phyloP scores from a whole-genome alignment of 305 asterid species.

The Salvia sclarea region DNA sequence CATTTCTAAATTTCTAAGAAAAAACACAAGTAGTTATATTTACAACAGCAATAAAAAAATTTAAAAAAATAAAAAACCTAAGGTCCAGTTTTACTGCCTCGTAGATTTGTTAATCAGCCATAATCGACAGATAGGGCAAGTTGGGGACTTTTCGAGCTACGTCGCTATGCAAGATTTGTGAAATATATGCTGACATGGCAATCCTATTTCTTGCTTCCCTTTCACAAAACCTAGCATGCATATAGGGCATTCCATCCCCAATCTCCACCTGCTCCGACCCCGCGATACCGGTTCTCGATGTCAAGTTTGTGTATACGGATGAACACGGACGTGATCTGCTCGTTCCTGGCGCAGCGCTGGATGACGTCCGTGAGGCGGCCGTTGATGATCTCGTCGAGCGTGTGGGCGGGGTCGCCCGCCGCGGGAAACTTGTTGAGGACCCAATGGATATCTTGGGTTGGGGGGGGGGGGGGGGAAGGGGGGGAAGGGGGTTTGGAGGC shows the following conservation, averaged over 20 bases:
- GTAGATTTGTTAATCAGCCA: not conserved
- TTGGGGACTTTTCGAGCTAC: not conserved
- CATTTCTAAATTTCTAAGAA: too few relatives aligned
- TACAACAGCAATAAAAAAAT: too few relatives aligned
- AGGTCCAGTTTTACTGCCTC: too few relatives aligned
- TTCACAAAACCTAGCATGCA: not conserved
- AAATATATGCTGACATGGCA: slow-evolving; percentile 25
- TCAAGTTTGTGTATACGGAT: not conserved
- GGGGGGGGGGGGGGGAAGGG: slow-evolving; percentile 16
- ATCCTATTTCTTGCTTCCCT: not conserved
- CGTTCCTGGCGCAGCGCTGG: not conserved
- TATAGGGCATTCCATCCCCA: slow-evolving; percentile 6
- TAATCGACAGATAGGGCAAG: slow-evolving; percentile 28
- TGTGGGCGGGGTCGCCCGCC: not conserved
- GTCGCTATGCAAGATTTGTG: slow-evolving; percentile 27
- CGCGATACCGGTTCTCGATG: not conserved
- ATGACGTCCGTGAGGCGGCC: not conserved
- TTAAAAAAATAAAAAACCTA: too few relatives aligned
- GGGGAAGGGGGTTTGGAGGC: slow-evolving; percentile 18
- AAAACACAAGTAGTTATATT: too few relatives aligned
- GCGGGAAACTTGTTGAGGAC: not conserved
- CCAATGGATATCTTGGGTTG: slow-evolving; percentile 25
- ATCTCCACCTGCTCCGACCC: slow-evolving; percentile 18
- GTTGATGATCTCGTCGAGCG: not conserved
- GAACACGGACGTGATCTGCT: not conserved